Evolutionary conservation across 192 early-diverging fungal genomes (phyloP), one percentile per base, ranked within the genome.

Genomic region (Thamnidium elegans): DNA sequence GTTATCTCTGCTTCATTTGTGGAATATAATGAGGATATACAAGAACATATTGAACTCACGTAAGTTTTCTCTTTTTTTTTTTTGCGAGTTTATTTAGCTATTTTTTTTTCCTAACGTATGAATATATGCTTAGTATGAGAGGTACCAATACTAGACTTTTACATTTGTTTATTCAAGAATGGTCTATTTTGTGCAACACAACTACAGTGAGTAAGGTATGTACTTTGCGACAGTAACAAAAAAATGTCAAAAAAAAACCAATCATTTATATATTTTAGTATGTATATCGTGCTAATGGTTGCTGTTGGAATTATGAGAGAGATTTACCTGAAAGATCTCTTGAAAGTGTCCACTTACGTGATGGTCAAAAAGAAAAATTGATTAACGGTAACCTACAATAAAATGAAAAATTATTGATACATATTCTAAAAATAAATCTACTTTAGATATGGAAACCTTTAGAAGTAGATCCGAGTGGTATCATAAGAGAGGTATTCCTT

Each of bases 401-500:
- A 5, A 31, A 32, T 8, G 44, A 26, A 26, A 26, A 26, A 26
- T 26, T 26, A 26, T 26, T 26, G 1, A 26, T 26, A 26, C 26
- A 26, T 26, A 26, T 26, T 26, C 26, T 26, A 26, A 26, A 26
- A 26, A 26, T 26, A 26, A 26, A 26, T 26, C 26, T 26, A 26
- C 26, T 26, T 15, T 45, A 58, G 81, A 83, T 36, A 79, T 80
- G 19, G 62, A 66, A 21, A 70, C 68, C 0, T 83, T 83, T 63
- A 64, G 71, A 42, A 61, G 56, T 39, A 69, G 69, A 9, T 36
- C 66, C 8, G 56, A 71, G 13, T 83, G 79, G 79, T 83, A 79
- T 63, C 69, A 68, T 46, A 71, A 71, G 11, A 66, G 75, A 14
- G 81, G 81, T 50, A 80, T 81, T 46, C 81, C 81, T 53, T 77